These are phyloP conservation scores for Diutina pseudorugosa DNA, from an alignment of 1,139 yeast genomes.

Conservation along the genomic window DNA sequence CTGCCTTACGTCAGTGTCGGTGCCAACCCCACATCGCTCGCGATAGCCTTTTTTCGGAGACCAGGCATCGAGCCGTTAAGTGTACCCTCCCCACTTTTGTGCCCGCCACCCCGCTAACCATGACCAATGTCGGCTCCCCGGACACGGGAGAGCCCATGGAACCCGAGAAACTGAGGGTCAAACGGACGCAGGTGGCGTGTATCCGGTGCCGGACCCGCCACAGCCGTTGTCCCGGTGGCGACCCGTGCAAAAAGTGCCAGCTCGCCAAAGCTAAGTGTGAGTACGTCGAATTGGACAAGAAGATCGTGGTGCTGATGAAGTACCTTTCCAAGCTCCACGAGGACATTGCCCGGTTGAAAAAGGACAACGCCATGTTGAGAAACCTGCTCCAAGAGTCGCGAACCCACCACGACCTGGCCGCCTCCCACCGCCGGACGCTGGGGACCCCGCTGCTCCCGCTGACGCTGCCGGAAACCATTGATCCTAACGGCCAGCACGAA, in stretches of 20 bases:
- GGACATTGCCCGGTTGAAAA: constrained; percentile 41
- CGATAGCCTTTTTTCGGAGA: not conserved
- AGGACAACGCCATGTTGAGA: constrained; percentile 45
- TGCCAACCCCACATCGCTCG: not conserved
- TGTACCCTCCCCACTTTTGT: not conserved
- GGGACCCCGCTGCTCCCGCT: not conserved
- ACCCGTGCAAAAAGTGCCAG: constrained; percentile 59
- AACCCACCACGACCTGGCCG: not conserved
- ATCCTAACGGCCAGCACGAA: constrained; percentile 14
- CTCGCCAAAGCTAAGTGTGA: constrained; percentile 54
- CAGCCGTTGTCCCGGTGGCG: constrained; percentile 73
- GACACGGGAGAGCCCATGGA: constrained; percentile 4
- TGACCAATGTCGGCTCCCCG: constrained; percentile 3
- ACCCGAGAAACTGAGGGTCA: not conserved
- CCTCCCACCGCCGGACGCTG: not conserved
- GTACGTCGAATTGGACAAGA: constrained; percentile 67
- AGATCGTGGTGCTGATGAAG: constrained; percentile 66
- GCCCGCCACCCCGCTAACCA: not conserved
- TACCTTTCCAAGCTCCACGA: constrained; percentile 60
- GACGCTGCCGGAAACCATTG: not conserved
- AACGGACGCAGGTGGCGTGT: constrained; percentile 25
- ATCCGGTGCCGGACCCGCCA: constrained; percentile 66
- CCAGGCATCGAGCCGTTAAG: not conserved
- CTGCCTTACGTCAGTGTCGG: not conserved
- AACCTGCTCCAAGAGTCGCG: constrained; percentile 29